Conservation (phyloP, 2,329 filamentous ascomycete genomes). For the Parastagonospora avenae region DNA sequence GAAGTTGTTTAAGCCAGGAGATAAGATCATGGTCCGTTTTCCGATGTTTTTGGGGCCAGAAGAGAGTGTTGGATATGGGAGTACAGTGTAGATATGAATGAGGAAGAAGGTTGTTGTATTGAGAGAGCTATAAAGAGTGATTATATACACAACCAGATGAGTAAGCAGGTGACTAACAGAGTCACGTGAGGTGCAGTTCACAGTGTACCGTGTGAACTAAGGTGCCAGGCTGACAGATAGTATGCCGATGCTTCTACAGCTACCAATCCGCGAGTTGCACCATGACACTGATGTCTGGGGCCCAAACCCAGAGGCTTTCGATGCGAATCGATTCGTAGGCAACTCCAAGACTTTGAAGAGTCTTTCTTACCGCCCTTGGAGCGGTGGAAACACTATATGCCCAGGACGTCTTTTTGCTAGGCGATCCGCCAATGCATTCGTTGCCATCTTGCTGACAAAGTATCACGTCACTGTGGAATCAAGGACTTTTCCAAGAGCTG, state of each 20-base stretch:
- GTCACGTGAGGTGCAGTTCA: too few relatives aligned
- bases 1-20: slow-evolving; percentile 11
- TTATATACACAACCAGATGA: too few relatives aligned
- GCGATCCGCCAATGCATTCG: neutral
- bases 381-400: slow-evolving; percentile 18
- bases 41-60: neutral
- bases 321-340: slow-evolving; percentile 12
- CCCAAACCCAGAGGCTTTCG: slow-evolving; percentile 1
- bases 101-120: too few relatives aligned
- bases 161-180: too few relatives aligned
- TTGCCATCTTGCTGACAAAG: neutral
- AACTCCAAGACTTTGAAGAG: slow-evolving; percentile 10
- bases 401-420: slow-evolving; percentile 14
- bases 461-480: neutral
- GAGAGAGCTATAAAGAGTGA: too few relatives aligned
- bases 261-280: slow-evolving; percentile 15
- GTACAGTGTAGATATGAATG: too few relatives aligned
- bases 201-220: too few relatives aligned
- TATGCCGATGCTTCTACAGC: slow-evolving; percentile 2
- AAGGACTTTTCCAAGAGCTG: neutral
- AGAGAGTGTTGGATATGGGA: too few relatives aligned
- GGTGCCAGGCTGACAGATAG: too few relatives aligned
- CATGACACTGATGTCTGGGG: slow-evolving; percentile 12
- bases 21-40: slow-evolving; percentile 10
- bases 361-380: slow-evolving; percentile 13